Conservation (phyloP, 2,329 filamentous ascomycete genomes). For the Trichoderma sp. region DNA sequence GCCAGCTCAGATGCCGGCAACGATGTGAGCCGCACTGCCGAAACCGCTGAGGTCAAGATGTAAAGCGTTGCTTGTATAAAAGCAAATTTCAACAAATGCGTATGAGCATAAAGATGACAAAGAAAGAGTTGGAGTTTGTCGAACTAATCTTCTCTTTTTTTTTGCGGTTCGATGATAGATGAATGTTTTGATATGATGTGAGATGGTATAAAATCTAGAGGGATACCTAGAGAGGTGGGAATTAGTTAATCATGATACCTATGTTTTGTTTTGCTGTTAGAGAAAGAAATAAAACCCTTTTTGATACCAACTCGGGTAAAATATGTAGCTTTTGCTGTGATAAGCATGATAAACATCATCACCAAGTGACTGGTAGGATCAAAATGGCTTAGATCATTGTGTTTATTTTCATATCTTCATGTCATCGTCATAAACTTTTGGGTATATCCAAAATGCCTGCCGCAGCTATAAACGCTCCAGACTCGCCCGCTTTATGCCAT, state of each 20-base stretch:
- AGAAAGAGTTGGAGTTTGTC: background rate
- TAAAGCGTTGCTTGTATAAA: background rate
- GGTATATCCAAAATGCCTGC: background rate
- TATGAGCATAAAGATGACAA: background rate
- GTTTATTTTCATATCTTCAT: slow-evolving; percentile 5
- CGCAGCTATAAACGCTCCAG: background rate
- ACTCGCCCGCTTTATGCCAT: slow-evolving; percentile 41
- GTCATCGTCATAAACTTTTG: background rate
- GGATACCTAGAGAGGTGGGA: background rate
- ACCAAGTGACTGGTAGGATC: background rate
- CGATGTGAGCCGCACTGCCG: slow-evolving; percentile 16
- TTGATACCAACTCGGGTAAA: background rate
- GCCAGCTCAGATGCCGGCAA: slow-evolving; percentile 24
- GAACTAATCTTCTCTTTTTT: background rate
- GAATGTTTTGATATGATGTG: background rate
- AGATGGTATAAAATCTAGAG: background rate
- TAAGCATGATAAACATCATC: background rate
- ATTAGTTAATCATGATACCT: slow-evolving; percentile 13
- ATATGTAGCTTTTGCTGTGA: background rate
- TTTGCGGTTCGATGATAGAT: background rate
- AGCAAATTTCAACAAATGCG: background rate
- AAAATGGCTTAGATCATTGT: background rate
- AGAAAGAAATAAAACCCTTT: background rate
- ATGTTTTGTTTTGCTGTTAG: background rate
- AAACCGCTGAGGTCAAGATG: slow-evolving; percentile 10